phyloP scores from a whole-genome alignment of 345 rosid genomes.

The Euclidium syriacum region DNA sequence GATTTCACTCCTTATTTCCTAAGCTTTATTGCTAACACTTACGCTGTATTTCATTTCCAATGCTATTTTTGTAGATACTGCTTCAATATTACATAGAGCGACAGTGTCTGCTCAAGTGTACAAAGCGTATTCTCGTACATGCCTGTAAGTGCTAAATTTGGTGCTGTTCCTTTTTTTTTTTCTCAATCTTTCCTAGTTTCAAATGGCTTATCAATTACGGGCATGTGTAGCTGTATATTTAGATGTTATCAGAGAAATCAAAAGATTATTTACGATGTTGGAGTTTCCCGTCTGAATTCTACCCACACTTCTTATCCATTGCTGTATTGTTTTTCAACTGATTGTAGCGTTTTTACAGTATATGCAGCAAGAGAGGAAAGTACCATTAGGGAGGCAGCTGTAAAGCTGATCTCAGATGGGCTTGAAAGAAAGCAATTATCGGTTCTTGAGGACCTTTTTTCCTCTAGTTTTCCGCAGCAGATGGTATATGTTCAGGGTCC shows the following conservation, averaged over 20 bases:
- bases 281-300: not conserved
- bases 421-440: slow-evolving; percentile 59
- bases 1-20: not conserved
- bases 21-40: slow-evolving; percentile 9
- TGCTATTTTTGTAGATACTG: slow-evolving; percentile 47
- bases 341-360: slow-evolving; percentile 46
- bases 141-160: slow-evolving; percentile 54
- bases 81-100: slow-evolving; percentile 84
- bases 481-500: slow-evolving; percentile 46
- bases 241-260: not conserved
- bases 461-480: slow-evolving; percentile 55
- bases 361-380: slow-evolving; percentile 38
- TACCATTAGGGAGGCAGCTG: slow-evolving; percentile 41
- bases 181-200: not conserved
- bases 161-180: not conserved
- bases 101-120: slow-evolving; percentile 92
- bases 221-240: not conserved
- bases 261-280: not conserved
- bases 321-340: not conserved
- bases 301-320: not conserved
- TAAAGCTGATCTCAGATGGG: slow-evolving; percentile 74
- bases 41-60: not conserved
- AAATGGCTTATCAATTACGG: not conserved
- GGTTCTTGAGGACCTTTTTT: slow-evolving; percentile 52
- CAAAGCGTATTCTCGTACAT: slow-evolving; percentile 62